These are phyloP conservation scores for Tetragonia tetragonoides DNA, from an alignment of 148 eudicot species.

Conservation along the genomic window DNA sequence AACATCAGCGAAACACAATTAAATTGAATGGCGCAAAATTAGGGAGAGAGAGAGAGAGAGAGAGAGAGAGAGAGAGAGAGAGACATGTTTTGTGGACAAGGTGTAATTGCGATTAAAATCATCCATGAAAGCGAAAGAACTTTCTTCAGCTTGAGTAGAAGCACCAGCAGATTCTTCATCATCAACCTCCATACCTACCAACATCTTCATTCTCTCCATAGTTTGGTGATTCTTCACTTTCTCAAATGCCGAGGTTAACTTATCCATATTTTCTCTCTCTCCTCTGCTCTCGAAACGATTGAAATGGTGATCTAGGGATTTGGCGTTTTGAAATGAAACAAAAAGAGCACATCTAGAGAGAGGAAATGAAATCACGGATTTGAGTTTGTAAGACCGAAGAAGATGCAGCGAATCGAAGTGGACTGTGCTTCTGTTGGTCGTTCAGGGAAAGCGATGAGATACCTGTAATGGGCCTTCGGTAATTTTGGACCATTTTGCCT, in stretches of 20 bases:
- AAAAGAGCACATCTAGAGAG: background rate
- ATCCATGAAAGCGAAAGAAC: conserved; percentile 58
- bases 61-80: background rate
- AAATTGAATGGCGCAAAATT: background rate
- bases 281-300: background rate
- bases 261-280: conserved; percentile 57
- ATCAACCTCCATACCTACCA: conserved; percentile 84
- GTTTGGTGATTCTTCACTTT: conserved; percentile 75
- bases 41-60: too few species aligned
- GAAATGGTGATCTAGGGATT: background rate
- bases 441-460: background rate
- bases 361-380: background rate
- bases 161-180: conserved; percentile 51
- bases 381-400: background rate
- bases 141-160: conserved; percentile 38
- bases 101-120: conserved; percentile 86
- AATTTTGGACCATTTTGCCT: background rate
- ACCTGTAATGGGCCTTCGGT: background rate
- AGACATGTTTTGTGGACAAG: conserved; percentile 80
- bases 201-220: conserved; percentile 74
- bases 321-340: background rate
- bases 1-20: background rate
- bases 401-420: background rate
- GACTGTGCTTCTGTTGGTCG: background rate
- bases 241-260: conserved; percentile 40